phyloP scores from a whole-genome alignment of 352 stramenopile genomes.

The Blastocystis sp. region DNA sequence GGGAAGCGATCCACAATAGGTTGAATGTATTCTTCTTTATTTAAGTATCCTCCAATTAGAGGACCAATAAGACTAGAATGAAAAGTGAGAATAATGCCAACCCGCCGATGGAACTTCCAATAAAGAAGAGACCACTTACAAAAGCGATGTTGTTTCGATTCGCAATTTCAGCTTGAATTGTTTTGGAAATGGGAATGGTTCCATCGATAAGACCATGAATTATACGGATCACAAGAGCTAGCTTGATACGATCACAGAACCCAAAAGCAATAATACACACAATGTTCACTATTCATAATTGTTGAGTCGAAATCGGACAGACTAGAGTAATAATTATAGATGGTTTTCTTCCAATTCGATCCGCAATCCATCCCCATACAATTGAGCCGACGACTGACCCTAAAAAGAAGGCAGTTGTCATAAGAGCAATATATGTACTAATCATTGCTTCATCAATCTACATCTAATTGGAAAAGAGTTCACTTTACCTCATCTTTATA shows the following conservation, averaged over 20 bases:
- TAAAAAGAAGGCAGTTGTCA: neutral
- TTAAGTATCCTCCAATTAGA: neutral
- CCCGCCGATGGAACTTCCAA: neutral
- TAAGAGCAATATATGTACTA: neutral
- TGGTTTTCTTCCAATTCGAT: neutral
- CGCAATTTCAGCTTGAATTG: neutral
- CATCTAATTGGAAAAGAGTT: too few relatives aligned
- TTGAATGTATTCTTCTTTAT: neutral
- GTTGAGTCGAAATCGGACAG: neutral
- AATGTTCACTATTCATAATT: neutral
- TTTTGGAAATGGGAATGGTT: neutral
- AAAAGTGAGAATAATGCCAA: neutral
- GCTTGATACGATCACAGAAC: neutral
- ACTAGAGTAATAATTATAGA: neutral
- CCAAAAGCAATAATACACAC: neutral
- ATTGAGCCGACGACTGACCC: neutral
- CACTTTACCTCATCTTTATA: neutral
- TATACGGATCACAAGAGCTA: neutral
- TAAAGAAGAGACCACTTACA: neutral
- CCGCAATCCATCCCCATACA: neutral
- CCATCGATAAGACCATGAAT: neutral
- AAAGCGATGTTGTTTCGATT: neutral
- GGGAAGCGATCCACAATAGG: neutral
- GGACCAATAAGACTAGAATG: neutral
- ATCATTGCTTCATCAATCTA: neutral